Evolutionary conservation across 176 grass and related monocot species (phyloP).

Genomic region (Eragrostis nindensis): DNA sequence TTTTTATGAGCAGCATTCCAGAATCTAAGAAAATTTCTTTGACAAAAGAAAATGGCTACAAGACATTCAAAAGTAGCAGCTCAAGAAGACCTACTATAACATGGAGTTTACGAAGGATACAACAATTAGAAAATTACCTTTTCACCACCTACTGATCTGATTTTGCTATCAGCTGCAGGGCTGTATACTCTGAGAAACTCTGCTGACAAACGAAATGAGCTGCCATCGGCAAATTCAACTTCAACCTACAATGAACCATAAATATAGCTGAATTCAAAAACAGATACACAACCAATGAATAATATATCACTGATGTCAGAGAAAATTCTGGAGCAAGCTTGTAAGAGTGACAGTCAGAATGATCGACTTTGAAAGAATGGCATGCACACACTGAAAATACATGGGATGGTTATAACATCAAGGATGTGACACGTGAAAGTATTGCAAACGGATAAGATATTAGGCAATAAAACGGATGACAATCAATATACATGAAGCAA

Average conservation of each 20-base stretch:
- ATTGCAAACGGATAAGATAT: not conserved
- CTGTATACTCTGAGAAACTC: conserved; percentile 95
- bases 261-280: not conserved
- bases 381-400: not conserved
- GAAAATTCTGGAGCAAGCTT: not conserved
- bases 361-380: not conserved
- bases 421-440: not conserved
- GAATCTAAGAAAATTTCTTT: not conserved
- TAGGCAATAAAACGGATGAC: not conserved
- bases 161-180: conserved; percentile 90
- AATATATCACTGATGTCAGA: not conserved
- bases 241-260: conserved; percentile 56
- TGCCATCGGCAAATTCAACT: conserved; percentile 81
- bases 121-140: conserved; percentile 59
- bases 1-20: not conserved
- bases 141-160: conserved; percentile 81
- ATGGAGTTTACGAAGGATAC: not conserved
- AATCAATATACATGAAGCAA: not conserved
- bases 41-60: not conserved
- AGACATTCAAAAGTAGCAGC: not conserved
- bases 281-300: not conserved
- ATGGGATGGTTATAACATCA: not conserved
- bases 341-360: not conserved
- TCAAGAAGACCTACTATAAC: not conserved
- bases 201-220: conserved; percentile 68